phyloP scores from a whole-genome alignment of 2,329 filamentous ascomycete species.

The Monosporascus cannonballus region DNA sequence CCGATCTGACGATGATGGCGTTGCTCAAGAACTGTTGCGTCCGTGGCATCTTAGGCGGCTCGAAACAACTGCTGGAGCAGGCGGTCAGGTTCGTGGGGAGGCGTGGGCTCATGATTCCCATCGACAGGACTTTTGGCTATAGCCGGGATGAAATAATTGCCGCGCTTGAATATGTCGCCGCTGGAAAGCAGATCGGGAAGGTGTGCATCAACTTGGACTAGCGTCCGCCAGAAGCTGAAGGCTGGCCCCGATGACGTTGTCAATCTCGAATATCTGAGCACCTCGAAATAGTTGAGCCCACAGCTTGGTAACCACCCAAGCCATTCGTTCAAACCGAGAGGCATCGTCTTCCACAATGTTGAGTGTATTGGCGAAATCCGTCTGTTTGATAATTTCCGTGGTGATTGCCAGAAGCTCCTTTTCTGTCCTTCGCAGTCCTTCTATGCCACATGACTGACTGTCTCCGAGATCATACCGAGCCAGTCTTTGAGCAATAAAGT shows the following conservation, averaged over 20 bases:
- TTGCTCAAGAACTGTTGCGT: constrained; percentile 25
- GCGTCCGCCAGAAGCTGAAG: constrained; percentile 9
- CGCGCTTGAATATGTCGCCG: constrained; percentile 9
- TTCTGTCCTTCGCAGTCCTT: constrained; percentile 11
- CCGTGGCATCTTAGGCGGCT: constrained; percentile 29
- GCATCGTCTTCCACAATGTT: constrained; percentile 11
- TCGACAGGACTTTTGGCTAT: constrained; percentile 30
- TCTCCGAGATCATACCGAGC: constrained; percentile 21
- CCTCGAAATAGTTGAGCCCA: constrained; percentile 27
- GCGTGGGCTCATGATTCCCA: constrained; percentile 19
- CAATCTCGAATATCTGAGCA: constrained; percentile 21
- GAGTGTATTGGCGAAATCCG: constrained; percentile 11
- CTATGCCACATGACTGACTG: constrained; percentile 5
- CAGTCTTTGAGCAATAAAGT: constrained; percentile 40
- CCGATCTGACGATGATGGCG: constrained; percentile 23
- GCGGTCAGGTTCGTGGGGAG: constrained; percentile 22
- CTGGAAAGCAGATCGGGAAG: constrained; percentile 29
- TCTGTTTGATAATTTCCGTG: constrained; percentile 18
- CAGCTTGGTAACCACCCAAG: constrained; percentile 16
- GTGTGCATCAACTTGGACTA: constrained; percentile 24
- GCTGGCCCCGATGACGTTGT: constrained; percentile 14
- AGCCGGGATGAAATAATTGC: constrained; percentile 20
- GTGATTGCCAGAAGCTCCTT: constrained; percentile 15
- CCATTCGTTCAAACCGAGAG: constrained; percentile 11
- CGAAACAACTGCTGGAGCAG: constrained; percentile 29